Evolutionary conservation across 495 filamentous ascomycete genomes (phyloP).

Genomic region (Pyrenula massariospora): DNA sequence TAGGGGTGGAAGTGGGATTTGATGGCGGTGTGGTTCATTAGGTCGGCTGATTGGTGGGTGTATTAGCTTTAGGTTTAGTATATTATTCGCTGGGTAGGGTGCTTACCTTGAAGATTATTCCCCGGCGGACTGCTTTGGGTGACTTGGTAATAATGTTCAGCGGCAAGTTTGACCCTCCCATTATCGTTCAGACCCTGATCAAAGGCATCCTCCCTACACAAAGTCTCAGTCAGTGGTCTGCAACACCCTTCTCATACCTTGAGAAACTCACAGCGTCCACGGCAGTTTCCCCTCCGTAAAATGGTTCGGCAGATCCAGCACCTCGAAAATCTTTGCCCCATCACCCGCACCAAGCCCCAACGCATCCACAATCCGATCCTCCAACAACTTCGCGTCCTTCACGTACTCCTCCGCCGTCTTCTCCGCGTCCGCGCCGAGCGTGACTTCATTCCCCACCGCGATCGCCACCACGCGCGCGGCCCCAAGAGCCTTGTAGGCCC

Average conservation of each 20-base stretch:
- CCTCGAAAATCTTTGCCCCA: conserved; percentile 8
- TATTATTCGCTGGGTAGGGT: not conserved
- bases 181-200: conserved; percentile 5
- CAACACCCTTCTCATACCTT: no score
- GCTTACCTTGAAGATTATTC: conserved; percentile 1
- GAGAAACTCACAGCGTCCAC: not conserved
- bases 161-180: conserved; percentile 8
- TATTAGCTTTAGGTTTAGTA: not conserved
- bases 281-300: not conserved
- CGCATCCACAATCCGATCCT: conserved; percentile 4
- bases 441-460: conserved; percentile 16
- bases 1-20: conserved; percentile 2
- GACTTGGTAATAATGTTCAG: conserved; percentile 14
- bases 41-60: not conserved
- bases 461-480: conserved; percentile 11
- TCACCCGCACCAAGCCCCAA: conserved; percentile 2
- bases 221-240: no score
- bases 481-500: conserved; percentile 8
- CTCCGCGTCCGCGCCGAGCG: not conserved
- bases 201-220: not conserved
- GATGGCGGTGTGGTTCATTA: conserved; percentile 17
- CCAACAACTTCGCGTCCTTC: conserved; percentile 1
- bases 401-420: conserved; percentile 5
- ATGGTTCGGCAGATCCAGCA: conserved; percentile 7
- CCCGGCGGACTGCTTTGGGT: not conserved